Conservation (phyloP, 495 filamentous ascomycete genomes). For the Entonaema liquescens region DNA sequence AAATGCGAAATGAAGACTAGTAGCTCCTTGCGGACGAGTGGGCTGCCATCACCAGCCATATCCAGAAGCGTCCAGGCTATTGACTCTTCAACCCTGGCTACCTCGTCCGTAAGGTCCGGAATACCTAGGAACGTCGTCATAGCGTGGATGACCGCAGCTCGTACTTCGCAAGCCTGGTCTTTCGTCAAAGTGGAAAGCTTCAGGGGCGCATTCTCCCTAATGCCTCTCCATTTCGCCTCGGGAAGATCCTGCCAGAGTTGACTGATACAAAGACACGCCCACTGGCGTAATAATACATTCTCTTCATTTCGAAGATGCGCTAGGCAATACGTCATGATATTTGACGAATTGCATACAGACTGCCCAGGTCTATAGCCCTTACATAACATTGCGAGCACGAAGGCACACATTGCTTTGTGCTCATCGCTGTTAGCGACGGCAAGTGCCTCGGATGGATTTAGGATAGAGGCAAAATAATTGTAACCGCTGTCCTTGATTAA, state of each 20-base stretch:
- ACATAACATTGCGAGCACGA: conserved; percentile 96
- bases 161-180: conserved; percentile 94
- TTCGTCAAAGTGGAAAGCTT: conserved; percentile 81
- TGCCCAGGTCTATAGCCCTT: conserved; percentile 91
- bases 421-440: conserved; percentile 85
- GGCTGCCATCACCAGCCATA: conserved; percentile 90
- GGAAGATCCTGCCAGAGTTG: conserved; percentile 92
- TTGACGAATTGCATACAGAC: conserved; percentile 82
- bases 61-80: conserved; percentile 84
- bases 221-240: conserved; percentile 94
- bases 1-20: conserved; percentile 94
- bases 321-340: conserved; percentile 85
- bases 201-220: conserved; percentile 78
- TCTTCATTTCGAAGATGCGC: conserved; percentile 81
- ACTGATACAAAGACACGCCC: conserved; percentile 95
- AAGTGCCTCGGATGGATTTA: conserved; percentile 83
- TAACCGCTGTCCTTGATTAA: conserved; percentile 96
- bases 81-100: conserved; percentile 86
- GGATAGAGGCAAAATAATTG: conserved; percentile 91
- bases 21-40: conserved; percentile 90
- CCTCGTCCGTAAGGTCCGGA: conserved; percentile 88
- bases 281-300: conserved; percentile 90
- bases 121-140: conserved; percentile 94
- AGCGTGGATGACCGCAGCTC: conserved; percentile 90
- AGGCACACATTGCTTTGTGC: conserved; percentile 98